Evolutionary conservation across 352 stramenopile species (phyloP), one percentile per base, ranked within the genome.

Genomic region (Phytophthora pistaciae): DNA sequence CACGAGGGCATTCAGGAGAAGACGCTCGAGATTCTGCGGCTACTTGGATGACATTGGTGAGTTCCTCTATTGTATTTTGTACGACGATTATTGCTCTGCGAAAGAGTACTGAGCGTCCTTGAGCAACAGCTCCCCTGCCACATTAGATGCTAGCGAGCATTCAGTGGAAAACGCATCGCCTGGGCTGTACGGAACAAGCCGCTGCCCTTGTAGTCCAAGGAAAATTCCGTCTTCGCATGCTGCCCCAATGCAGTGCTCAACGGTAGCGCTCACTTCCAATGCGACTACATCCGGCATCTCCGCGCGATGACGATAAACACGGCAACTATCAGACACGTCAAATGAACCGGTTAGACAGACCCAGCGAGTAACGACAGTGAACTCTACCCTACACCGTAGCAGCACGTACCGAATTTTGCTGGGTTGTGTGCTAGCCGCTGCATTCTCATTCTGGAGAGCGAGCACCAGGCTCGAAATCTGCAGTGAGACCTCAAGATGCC

Each of bases 1-100:
- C 78, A 97, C 54, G 46, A 75, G 18, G 82, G 77, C 0, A 94
- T 98, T 57, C 85, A 94, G 63, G 87, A 97, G 56, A 95, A 94
- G 66, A 90, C 87, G 18, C 66, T 69, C 29, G 62, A 90, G 29
- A 85, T 96, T 33, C 72, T 98, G 27, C 83, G 77, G 48, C 75
- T 92, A 11, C 66, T 83, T 42, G 40, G 33, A 31, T 76, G 36
- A 75, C 10, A 29, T 25, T 36, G 29, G 50, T 63, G 52, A 52
- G 63, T 11, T 69, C 49, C 25, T 68, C 65, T 74, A 77, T 66
- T 33, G 36, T 57, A 76, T 31, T 60, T 62, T 14, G 20, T 49
- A 56, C 52, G 21, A 29, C 18, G 23, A 10, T 33, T 78, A 75
- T 36, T 57, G 33, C 49, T 85, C 79, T 29, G 56, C 53, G 20